Base-by-base conservation (phyloP, 768 basidiomycete genomes). In the Boletus eberwhitei region DNA sequence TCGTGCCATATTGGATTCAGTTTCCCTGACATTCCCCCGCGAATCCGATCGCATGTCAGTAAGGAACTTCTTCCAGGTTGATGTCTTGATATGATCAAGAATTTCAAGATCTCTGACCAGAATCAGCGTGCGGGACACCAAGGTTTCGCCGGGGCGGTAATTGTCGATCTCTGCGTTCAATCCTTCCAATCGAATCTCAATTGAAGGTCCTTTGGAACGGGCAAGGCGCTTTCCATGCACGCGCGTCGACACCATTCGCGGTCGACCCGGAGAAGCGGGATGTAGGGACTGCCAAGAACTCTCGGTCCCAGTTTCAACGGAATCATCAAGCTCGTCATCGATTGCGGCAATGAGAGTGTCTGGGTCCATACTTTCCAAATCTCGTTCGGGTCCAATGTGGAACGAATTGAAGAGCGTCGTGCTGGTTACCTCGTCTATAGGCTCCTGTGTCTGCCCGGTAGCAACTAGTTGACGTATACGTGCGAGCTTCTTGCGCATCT, bases 1-100 rank as follows among this genome's bases (percentile, higher is more conserved):
- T 26, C 87, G 83, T n/a, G 92, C 85, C 96, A 99, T 98, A 63
- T 90, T 84, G 6, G 93, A 95, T 46, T 84, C 91, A 5, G 90
- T 93, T 73, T 97, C 93, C 34, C 94, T 82, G 13, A 94, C 74
- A 65, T 95, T 91, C 0, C 96, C 96, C 52, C 83, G 82, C 16
- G 90, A 85, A 72, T 96, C 93, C 8, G 88, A 79, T 37, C 88
- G 82, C 66, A 97, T 77, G 50, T 85, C 84, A 4, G 93, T 95
- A 55, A 99, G 74, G 69, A 99, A 98, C 69, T 96, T 98, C 74
- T 87, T 90, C 97, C 97, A 99, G 0, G 97, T 98, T 9, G 94
- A 98, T 0, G 94, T 95, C 76, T 91, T 94, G 77, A 99, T 93
- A 66, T 97, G 95, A 69, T 99, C 97, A 48, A 98, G 74, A 55